Evolutionary conservation across 2,329 filamentous ascomycete species (phyloP), one percentile per base, ranked within the genome.

Genomic region (Fusarium nelsonii): DNA sequence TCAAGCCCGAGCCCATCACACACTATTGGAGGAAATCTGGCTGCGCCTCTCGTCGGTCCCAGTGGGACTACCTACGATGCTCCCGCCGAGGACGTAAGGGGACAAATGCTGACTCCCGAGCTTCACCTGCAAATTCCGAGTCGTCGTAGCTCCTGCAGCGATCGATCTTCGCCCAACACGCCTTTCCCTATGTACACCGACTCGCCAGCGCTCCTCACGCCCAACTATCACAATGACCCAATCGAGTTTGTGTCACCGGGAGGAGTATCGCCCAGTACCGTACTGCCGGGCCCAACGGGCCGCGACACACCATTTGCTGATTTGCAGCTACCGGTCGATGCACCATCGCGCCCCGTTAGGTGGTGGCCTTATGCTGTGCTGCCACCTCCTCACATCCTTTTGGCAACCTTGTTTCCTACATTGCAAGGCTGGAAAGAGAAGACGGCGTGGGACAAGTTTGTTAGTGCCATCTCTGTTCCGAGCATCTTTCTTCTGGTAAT

Each of bases 401-500:
- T 89, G 16, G 85, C 88, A 16, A 94, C 92, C 0, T 80, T 99
- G 0, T 97, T 98, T 71, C 96, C 96, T 1, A 97, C 95, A 0
- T 80, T 99, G 32, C 90, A 90, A 68, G 90, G 87, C 28, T 99
- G 95, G 93, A 83, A 80, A 43, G 88, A 91, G 30, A 98, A 97
- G 79, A 89, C 84, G n/a, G 79, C 91, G n/a, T 93, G 90, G 89
- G 94, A 95, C 73, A 94, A 92, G 75, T 81, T 94, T 44, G 82
- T 97, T 48, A 95, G 93, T 41, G 74, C 96, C 12, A 85, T 97
- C 37, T 94, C 94, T 9, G 90, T 93, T n/a, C 92, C 94, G 2
- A 97, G 92, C 72, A 93, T 99, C 37, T 92, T 99, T 66, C 81
- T 98, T 3, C 84, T 99, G 6, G 95, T 95, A 1, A 89, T 96